A percentile compares a stretch with the other conserved stretches of the same genome.
Evolutionary conservation across 148 eudicot genomes (phyloP).

Genomic region (Suaeda aralocaspica): DNA sequence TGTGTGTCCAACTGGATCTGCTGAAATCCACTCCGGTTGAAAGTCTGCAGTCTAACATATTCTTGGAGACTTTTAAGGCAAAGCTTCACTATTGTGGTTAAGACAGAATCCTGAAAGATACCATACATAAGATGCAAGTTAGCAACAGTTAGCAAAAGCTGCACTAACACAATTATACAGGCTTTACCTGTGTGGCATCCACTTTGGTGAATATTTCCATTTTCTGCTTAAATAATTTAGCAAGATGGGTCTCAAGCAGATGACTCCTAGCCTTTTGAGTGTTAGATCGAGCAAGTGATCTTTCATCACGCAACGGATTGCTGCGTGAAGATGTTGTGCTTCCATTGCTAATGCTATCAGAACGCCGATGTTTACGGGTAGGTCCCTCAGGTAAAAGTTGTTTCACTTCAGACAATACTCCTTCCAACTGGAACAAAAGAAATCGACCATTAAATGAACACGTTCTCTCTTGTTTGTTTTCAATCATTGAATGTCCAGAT

Average conservation of each 20-base stretch:
- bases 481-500: no score
- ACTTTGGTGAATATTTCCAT: slow-evolving; percentile 96
- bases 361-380: slow-evolving; percentile 70
- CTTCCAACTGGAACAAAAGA: slow-evolving; percentile 50
- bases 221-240: slow-evolving; percentile 90
- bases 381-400: slow-evolving; percentile 82
- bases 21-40: slow-evolving; percentile 97
- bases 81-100: slow-evolving; percentile 67
- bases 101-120: slow-evolving; percentile 74
- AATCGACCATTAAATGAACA: slow-evolving; percentile 9
- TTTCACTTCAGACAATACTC: slow-evolving; percentile 60
- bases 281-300: slow-evolving; percentile 49
- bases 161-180: not conserved
- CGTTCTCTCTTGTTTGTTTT: not conserved
- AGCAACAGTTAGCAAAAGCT: slow-evolving; percentile 19
- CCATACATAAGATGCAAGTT: slow-evolving; percentile 22
- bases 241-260: slow-evolving; percentile 90
- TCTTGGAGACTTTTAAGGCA: slow-evolving; percentile 93
- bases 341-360: slow-evolving; percentile 87
- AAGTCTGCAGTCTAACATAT: slow-evolving; percentile 82
- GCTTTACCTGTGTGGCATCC: slow-evolving; percentile 82
- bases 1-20: slow-evolving; percentile 95
- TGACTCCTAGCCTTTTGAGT: slow-evolving; percentile 88
- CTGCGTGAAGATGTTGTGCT: slow-evolving; percentile 91
- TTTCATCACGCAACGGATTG: slow-evolving; percentile 85